Percentiles rank a stretch among this genome's conserved stretches.
Evolutionary conservation across 148 eudicot genomes (phyloP).

Genomic region (Tetragonia tetragonoides): DNA sequence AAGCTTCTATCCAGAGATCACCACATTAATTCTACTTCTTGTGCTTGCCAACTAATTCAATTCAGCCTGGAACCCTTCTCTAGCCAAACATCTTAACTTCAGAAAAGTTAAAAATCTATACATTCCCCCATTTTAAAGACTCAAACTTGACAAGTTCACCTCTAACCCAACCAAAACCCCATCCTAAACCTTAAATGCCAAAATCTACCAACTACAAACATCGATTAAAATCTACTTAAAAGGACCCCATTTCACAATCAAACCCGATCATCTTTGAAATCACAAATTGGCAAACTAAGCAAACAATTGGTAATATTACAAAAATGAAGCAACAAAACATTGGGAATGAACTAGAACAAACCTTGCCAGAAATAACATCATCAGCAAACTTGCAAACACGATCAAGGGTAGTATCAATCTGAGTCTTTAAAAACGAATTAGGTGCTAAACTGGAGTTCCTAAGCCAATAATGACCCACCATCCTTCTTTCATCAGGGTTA

Average conservation of each 20-base stretch:
- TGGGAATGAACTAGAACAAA: conserved; percentile 23
- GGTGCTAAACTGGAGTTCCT: conserved; percentile 72
- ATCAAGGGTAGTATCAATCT: conserved; percentile 75
- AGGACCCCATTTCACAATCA: conserved; percentile 3
- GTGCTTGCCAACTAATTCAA: not conserved
- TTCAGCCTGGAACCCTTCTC: too few species aligned
- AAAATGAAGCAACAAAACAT: not conserved
- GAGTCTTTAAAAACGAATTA: conserved; percentile 46
- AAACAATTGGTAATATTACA: not conserved
- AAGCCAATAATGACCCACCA: conserved; percentile 99
- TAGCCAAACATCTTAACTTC: too few species aligned
- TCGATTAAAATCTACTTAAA: not conserved
- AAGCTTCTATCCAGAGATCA: not conserved
- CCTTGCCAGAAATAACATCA: conserved; percentile 86
- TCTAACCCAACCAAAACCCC: not conserved
- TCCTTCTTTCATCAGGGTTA: conserved; percentile 89
- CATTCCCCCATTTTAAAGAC: not conserved
- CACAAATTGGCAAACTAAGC: not conserved
- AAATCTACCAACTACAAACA: not conserved
- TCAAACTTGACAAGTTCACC: not conserved
- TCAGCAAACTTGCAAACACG: conserved; percentile 59
- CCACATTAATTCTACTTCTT: not conserved
- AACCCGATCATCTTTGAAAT: not conserved
- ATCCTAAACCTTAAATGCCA: not conserved
- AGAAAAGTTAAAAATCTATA: too few species aligned